Evolutionary conservation across 768 basidiomycete genomes (phyloP).

Genomic region (Podaxis sp.): DNA sequence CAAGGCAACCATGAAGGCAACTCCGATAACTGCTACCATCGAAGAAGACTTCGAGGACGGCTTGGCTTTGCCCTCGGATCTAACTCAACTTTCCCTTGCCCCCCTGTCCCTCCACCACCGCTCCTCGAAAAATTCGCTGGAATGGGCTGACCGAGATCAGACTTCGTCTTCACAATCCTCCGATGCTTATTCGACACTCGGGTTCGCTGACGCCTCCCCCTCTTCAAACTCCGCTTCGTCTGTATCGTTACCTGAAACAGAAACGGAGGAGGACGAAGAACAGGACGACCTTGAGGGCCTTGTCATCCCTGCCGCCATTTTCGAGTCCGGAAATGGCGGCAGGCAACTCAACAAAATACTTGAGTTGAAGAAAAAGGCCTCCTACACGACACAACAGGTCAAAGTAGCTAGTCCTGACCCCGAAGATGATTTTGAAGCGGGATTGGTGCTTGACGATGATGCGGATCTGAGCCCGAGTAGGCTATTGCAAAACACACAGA

Average conservation of each 20-base stretch:
- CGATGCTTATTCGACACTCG: conserved; percentile 77
- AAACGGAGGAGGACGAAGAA: conserved; percentile 67
- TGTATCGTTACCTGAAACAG: conserved; percentile 64
- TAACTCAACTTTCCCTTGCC: conserved; percentile 78
- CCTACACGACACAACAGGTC: conserved; percentile 30
- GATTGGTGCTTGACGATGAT: conserved; percentile 80
- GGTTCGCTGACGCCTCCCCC: conserved; percentile 65
- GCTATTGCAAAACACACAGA: conserved; percentile 48
- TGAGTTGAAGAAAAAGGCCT: conserved; percentile 52
- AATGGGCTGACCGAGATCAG: conserved; percentile 83
- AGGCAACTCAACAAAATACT: conserved; percentile 47
- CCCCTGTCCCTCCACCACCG: conserved; percentile 73
- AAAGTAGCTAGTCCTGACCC: conserved; percentile 57
- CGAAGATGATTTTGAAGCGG: conserved; percentile 84
- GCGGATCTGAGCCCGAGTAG: conserved; percentile 78
- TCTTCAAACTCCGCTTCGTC: conserved; percentile 72
- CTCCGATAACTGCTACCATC: conserved; percentile 32
- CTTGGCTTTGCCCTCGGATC: conserved; percentile 74
- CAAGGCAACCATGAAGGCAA: conserved; percentile 28
- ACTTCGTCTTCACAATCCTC: conserved; percentile 85
- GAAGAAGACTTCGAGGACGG: conserved; percentile 84
- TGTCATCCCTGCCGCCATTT: conserved; percentile 70
- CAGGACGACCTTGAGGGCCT: conserved; percentile 80
- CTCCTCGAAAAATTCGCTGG: conserved; percentile 77
- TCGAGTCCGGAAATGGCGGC: conserved; percentile 64